Evolutionary conservation across 1,284 basidiomycete genomes (phyloP).

Genomic region (Malassezia cuniculi): DNA sequence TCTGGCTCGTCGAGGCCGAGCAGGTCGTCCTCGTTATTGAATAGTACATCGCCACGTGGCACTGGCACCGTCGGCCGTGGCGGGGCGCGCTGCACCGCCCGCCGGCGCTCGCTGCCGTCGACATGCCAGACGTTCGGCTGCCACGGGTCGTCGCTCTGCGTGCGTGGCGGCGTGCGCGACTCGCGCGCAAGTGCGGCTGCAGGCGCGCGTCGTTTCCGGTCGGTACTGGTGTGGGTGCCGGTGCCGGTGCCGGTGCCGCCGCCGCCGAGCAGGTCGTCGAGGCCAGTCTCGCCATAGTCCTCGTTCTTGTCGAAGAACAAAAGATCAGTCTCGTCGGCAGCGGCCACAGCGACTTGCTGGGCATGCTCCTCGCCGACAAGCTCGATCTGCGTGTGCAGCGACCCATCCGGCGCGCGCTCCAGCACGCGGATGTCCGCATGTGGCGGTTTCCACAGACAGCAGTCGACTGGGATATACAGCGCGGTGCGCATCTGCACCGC

Average conservation of each 20-base stretch:
- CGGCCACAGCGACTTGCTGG: background rate
- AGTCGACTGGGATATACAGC: slow-evolving; percentile 37
- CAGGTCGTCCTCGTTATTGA: slow-evolving; percentile 4
- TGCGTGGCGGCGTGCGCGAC: background rate
- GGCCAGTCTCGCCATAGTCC: slow-evolving; percentile 28
- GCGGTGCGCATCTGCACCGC: slow-evolving; percentile 33
- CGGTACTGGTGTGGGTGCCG: slow-evolving; percentile 2
- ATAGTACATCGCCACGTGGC: too few relatives aligned
- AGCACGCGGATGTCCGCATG: slow-evolving; percentile 24
- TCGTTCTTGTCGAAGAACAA: slow-evolving; percentile 18
- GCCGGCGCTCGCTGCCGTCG: background rate
- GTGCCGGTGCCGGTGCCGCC: slow-evolving; percentile 6
- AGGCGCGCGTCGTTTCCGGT: background rate
- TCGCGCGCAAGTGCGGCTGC: background rate
- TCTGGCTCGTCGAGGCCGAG: slow-evolving; percentile 22
- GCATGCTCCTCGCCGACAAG: background rate
- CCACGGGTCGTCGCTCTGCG: background rate
- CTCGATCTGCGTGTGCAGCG: background rate
- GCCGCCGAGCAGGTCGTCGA: slow-evolving; percentile 29
- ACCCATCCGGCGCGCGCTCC: slow-evolving; percentile 4
- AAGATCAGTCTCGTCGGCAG: slow-evolving; percentile 16
- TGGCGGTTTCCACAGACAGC: slow-evolving; percentile 27
- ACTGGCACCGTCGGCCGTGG: background rate
- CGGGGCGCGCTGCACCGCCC: too few relatives aligned
- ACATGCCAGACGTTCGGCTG: slow-evolving; percentile 1